Evolutionary conservation across 257 asterid species (phyloP), one percentile per base, ranked within the genome.

Genomic region (Voacanga thouarsii): DNA sequence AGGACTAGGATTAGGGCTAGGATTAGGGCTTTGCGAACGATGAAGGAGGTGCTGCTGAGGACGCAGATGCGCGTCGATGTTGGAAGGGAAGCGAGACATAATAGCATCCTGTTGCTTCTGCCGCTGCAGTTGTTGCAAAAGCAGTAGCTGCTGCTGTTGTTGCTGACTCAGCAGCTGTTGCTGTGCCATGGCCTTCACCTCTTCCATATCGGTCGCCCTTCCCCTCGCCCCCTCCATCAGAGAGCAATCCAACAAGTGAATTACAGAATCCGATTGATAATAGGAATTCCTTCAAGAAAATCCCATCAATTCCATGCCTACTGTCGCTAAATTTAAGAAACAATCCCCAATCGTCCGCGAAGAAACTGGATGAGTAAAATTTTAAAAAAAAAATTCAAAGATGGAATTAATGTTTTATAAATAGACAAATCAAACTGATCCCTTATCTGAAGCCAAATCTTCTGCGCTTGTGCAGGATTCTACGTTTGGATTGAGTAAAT

Each of bases 61-160:
- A 66, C 98, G 98, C 84, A 95, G 92, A 86, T 91, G 99, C 45
- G 89, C 97, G 84, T 95, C 99, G 82, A 93, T 93, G 83, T 90
- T 95, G 70, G 98, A 92, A 61, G 99, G 99, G 82, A 95, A 95
- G n/a, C 96, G 96, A 55, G 96, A 87, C 80, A 95, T 91, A 59
- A 94, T 97, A 64, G 90, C 96, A 79, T 90, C 92, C 77, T 88
- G 89, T 67, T 96, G 90, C 71, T 95, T 83, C 82, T 87, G 87
- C 50, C 84, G 83, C 75, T 79, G 85, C 33, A 74, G 76, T 80
- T 84, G 83, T 41, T 82, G 84, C 50, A 84, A 71, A 12, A 85
- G 57, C n/a, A 83, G 75, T 19, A 78, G 12, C 53, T 81, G 86
- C 26, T 80, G 86, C 45, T 80, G 83, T 1, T 83, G 83, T 1